Base-by-base conservation (phyloP, 768 basidiomycete genomes). In the Phylloporus arenicola region DNA sequence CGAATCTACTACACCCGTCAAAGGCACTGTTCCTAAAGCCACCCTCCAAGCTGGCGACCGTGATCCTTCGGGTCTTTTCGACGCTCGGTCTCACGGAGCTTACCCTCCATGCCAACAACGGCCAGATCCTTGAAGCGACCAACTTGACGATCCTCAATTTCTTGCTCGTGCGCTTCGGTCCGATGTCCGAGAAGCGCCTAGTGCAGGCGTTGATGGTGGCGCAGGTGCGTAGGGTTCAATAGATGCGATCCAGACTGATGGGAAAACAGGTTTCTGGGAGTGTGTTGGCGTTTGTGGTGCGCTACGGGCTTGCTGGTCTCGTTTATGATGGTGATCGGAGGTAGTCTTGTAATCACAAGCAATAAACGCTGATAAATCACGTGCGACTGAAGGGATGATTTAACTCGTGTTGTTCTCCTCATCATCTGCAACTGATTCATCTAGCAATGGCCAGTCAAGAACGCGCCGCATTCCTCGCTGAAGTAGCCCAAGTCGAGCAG, bases 81-180 rank as follows among this genome's bases (percentile, higher is more conserved):
- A 55, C 72, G 1, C 62, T 96, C 10, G 78, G 87, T 4, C 70
- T 94, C 17, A 82, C 88, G 27, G 70, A 82, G 29, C 69, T 96
- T 6, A 81, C 77, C 25, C 53, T 71, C 16, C 76, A 84, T 57
- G 70, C 78, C 13, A 72, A 61, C 39, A 83, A 72, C 20, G 81
- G 82, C 11, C 67, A 64, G 22, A 84, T 96, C 57, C 62, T 75
- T 3, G 84, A 86, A 51, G 77, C 82, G 4, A 92, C 88, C 31
- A 99, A 99, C 67, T 70, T 98, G 53, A 99, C 96, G 0, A 83
- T 99, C 51, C 73, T 95, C 29, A 98, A 96, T 65, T 78, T 87
- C 47, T 76, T 96, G 47, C 75, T 99, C 27, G 70, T 95, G 20
- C 75, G 80, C 19, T 63, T 88, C 6, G 94, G 94, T 3, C 85